Evolutionary conservation across 1,139 yeast genomes (phyloP), one percentile per base, ranked within the genome.

Genomic region (Nakaseomyces delphensis): DNA sequence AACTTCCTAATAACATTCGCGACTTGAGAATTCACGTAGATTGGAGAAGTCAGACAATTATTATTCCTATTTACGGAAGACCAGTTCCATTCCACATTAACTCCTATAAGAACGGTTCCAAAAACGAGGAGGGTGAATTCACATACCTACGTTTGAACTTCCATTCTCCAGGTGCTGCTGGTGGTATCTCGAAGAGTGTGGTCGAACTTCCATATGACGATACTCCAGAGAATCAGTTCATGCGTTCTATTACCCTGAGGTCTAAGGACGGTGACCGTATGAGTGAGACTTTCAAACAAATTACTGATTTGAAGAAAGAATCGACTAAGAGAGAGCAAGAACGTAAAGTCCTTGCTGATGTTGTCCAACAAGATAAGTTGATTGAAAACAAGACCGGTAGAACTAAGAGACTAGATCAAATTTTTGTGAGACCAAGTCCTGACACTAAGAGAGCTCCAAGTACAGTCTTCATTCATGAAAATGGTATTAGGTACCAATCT

Each of bases 51-150:
- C 96, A 87, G 64, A 85, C 97, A 1, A 83, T 91, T 43, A 76
- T 91, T 47, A 69, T 91, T 47, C 98, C 98, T 40, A 83, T 91
- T 48, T 78, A 83, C 56, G 98, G 98, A 48, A 76, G 98, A 58
- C 96, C 98, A 2, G 98, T 93, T 40, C 98, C 98, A 23, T 89
- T 91, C 71, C 98, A 91, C 62, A 87, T 91, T 56, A 86, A 87
- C 59, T 72, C 96, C 7, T 89, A 85, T 66, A 91, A 89, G 61
- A 89, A 86, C 62, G 97, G 96, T 40, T 83, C 95, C 19, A 91
- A 87, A 59, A 86, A 83, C 52, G 98, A 91, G 58, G 98, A 93
- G 68, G 97, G 97, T 38, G 97, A 89, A 52, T 87, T 76, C 62
- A 89, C 95, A 1, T 89, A 85, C 58, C 65, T 91, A 56, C 77